Conservation (phyloP, 148 eudicot species). For the Chenopodium suecicum region DNA sequence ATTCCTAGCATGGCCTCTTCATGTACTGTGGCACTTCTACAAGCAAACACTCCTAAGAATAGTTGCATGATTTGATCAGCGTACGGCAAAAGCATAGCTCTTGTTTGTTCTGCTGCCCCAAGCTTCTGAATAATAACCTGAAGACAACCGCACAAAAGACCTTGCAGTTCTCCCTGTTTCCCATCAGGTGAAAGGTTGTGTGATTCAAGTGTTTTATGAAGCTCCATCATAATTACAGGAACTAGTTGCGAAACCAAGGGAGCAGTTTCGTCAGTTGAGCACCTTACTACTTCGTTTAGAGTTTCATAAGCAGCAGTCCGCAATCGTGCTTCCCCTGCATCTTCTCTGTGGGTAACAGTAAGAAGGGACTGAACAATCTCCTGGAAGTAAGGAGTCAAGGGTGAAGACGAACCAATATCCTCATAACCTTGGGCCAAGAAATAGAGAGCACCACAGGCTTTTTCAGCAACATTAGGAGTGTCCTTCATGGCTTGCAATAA, state of each 20-base stretch:
- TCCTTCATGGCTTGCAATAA: slow-evolving; percentile 87
- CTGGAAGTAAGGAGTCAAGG: slow-evolving; percentile 77
- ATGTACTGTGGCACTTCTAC: slow-evolving; percentile 83
- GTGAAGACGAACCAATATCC: slow-evolving; percentile 68
- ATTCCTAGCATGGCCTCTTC: slow-evolving; percentile 97
- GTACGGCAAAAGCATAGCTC: slow-evolving; percentile 63
- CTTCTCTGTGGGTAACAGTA: slow-evolving; percentile 80
- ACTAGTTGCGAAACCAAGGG: slow-evolving; percentile 75
- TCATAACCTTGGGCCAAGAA: slow-evolving; percentile 93
- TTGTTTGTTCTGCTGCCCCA: slow-evolving; percentile 69
- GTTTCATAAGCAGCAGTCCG: slow-evolving; percentile 94
- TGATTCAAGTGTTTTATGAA: slow-evolving; percentile 77
- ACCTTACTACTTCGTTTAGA: slow-evolving; percentile 89
- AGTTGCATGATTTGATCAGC: slow-evolving; percentile 86
- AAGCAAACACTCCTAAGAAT: slow-evolving; percentile 77
- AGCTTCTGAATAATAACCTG: slow-evolving; percentile 93
- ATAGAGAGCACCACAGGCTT: slow-evolving; percentile 95
- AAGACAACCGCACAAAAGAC: slow-evolving; percentile 91
- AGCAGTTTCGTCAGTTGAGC: slow-evolving; percentile 87
- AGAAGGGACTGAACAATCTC: slow-evolving; percentile 87
- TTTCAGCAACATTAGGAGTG: slow-evolving; percentile 91
- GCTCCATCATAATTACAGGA: slow-evolving; percentile 89
- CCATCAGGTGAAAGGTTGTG: slow-evolving; percentile 80
- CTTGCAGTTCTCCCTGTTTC: slow-evolving; percentile 83
- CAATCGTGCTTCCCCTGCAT: slow-evolving; percentile 80